Percentiles rank a stretch among this genome's conserved stretches.
Evolutionary conservation across 1,284 basidiomycete species (phyloP).

Genomic region (Singerocomus inundabilis): DNA sequence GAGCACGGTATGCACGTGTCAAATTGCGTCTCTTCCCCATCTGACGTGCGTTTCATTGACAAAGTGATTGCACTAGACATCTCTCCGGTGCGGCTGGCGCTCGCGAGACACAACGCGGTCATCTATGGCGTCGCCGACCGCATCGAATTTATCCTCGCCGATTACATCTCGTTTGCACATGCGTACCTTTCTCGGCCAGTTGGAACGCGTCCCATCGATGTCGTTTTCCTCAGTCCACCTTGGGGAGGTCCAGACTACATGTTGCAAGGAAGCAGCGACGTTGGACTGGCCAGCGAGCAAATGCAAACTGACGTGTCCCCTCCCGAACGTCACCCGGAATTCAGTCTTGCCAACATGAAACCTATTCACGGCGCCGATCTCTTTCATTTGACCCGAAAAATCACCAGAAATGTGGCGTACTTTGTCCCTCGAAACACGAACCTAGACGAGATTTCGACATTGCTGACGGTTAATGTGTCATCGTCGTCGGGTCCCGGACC

Average conservation of each 20-base stretch:
- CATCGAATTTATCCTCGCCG: slow-evolving; percentile 91
- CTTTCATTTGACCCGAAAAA: slow-evolving; percentile 66
- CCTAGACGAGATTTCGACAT: slow-evolving; percentile 67
- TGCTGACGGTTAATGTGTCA: slow-evolving; percentile 37
- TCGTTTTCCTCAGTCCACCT: slow-evolving; percentile 89
- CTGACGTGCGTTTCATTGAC: slow-evolving; percentile 2
- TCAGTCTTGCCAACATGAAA: slow-evolving; percentile 67
- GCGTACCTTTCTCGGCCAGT: slow-evolving; percentile 44
- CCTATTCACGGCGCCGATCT: slow-evolving; percentile 84
- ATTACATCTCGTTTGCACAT: slow-evolving; percentile 80
- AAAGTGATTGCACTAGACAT: slow-evolving; percentile 93
- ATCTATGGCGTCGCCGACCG: slow-evolving; percentile 93
- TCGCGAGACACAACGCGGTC: slow-evolving; percentile 89
- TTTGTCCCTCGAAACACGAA: slow-evolving; percentile 87
- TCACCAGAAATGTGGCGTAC: slow-evolving; percentile 84
- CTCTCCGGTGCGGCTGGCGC: slow-evolving; percentile 76
- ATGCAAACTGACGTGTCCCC: background rate
- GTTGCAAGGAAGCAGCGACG: slow-evolving; percentile 28
- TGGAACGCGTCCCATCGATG: slow-evolving; percentile 60
- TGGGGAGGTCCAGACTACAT: slow-evolving; percentile 87
- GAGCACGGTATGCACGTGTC: slow-evolving; percentile 63
- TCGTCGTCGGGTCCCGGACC: slow-evolving; percentile 14
- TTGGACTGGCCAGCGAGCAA: slow-evolving; percentile 18
- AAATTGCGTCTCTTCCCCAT: background rate
- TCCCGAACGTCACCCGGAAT: slow-evolving; percentile 48